These are phyloP conservation scores for Neurospora sp. DNA, from an alignment of 495 filamentous ascomycete species.

Conservation along the genomic window DNA sequence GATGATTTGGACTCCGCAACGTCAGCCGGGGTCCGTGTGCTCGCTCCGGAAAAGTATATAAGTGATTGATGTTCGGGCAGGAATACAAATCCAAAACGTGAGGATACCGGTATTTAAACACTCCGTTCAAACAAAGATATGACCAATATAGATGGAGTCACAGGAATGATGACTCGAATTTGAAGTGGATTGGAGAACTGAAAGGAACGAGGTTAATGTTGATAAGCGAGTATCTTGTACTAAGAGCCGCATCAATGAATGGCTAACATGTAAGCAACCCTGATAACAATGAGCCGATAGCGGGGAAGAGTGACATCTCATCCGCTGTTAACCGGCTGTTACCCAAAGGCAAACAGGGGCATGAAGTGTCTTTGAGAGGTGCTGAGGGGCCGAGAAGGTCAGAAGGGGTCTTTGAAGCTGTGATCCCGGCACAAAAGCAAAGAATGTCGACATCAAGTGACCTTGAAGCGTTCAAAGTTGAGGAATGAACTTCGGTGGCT, in stretches of 20 bases:
- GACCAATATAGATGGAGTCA: background rate
- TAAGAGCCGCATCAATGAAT: background rate
- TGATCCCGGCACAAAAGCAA: background rate
- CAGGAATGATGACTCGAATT: background rate
- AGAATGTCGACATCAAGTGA: background rate
- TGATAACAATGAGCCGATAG: conserved; percentile 6
- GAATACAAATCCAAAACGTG: background rate
- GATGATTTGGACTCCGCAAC: background rate
- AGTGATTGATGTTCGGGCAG: background rate
- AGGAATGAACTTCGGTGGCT: background rate
- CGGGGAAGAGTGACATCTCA: conserved; percentile 3
- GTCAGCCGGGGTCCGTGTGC: background rate
- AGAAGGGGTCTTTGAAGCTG: background rate
- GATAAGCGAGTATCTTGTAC: background rate
- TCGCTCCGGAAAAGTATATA: background rate
- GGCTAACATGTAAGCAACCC: background rate
- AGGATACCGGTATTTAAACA: background rate
- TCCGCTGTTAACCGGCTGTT: conserved; percentile 9
- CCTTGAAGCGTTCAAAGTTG: background rate
- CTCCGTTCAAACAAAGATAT: background rate
- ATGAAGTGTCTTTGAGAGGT: background rate
- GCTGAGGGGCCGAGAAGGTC: background rate
- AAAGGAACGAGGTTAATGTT: background rate
- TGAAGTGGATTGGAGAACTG: background rate
- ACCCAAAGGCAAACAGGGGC: conserved; percentile 2